phyloP scores from a whole-genome alignment of 1,284 basidiomycete genomes.

The Apiotrichum veenhuisii region DNA sequence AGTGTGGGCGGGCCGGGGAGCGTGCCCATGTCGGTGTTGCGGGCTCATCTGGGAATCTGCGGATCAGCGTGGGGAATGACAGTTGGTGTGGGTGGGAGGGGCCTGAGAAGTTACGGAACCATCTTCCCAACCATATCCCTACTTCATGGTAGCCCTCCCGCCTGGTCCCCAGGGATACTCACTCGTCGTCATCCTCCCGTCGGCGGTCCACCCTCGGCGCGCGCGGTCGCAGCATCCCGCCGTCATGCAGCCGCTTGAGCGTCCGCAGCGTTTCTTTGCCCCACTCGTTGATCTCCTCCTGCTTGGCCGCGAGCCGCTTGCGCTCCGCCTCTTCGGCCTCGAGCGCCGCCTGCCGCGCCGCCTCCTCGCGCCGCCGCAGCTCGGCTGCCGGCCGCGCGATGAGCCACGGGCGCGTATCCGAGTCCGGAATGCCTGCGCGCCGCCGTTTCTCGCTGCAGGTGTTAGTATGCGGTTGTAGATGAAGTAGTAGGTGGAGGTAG shows the following conservation, averaged over 20 bases:
- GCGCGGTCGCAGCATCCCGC: conserved; percentile 1
- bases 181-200: conserved; percentile 9
- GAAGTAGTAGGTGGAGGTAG: background rate
- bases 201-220: conserved; percentile 1
- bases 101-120: too few relatives aligned
- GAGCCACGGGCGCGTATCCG: conserved; percentile 20
- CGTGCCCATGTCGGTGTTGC: background rate
- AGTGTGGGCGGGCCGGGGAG: background rate
- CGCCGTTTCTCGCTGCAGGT: conserved; percentile 17
- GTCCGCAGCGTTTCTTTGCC: conserved; percentile 7
- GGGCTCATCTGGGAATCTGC: background rate
- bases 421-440: conserved; percentile 22
- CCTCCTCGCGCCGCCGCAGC: conserved; percentile 18
- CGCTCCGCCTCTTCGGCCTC: conserved; percentile 4
- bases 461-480: background rate
- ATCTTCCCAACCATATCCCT: too few relatives aligned
- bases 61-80: background rate
- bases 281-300: conserved; percentile 20
- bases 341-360: background rate
- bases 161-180: too few relatives aligned
- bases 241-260: conserved; percentile 11
- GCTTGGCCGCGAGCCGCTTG: conserved; percentile 6
- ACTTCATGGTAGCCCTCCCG: too few relatives aligned
- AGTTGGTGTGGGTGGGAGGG: too few relatives aligned
- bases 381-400: conserved; percentile 19